Evolutionary conservation across 441 rosid genomes (phyloP).

Genomic region (Hypseocharis bilobata): DNA sequence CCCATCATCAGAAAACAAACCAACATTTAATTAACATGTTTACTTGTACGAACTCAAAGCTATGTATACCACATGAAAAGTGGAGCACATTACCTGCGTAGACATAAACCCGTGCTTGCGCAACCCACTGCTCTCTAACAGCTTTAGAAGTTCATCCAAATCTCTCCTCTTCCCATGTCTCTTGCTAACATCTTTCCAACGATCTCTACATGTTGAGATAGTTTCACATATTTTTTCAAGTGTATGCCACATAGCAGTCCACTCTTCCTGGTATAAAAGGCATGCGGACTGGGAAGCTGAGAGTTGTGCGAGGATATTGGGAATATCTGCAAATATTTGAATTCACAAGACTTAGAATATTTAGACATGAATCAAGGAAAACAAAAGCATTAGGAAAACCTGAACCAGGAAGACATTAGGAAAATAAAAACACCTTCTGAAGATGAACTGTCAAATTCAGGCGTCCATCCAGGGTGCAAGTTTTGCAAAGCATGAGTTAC

Average conservation of each 20-base stretch:
- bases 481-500: slow-evolving; percentile 29
- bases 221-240: slow-evolving; percentile 44
- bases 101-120: slow-evolving; percentile 61
- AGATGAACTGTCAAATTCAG: slow-evolving; percentile 17
- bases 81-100: slow-evolving; percentile 40
- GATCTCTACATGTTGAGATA: slow-evolving; percentile 43
- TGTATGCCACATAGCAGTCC: slow-evolving; percentile 43
- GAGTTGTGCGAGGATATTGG: slow-evolving; percentile 20
- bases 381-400: slow-evolving; percentile 1
- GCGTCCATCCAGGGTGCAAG: slow-evolving; percentile 28
- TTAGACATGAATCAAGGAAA: neutral
- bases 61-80: neutral
- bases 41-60: neutral
- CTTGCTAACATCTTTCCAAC: slow-evolving; percentile 62
- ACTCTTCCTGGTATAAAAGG: slow-evolving; percentile 36
- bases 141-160: slow-evolving; percentile 61
- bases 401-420: slow-evolving; percentile 1
- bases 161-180: slow-evolving; percentile 65
- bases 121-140: slow-evolving; percentile 69
- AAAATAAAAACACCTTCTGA: slow-evolving; percentile 35
- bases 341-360: slow-evolving; percentile 9
- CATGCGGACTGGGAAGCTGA: slow-evolving; percentile 24
- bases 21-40: slow-evolving; percentile 7
- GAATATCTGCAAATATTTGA: slow-evolving; percentile 34
- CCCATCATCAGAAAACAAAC: slow-evolving; percentile 17